These are phyloP conservation scores for Botrytis elliptica DNA, from an alignment of 2,329 filamentous ascomycete genomes.

Conservation along the genomic window DNA sequence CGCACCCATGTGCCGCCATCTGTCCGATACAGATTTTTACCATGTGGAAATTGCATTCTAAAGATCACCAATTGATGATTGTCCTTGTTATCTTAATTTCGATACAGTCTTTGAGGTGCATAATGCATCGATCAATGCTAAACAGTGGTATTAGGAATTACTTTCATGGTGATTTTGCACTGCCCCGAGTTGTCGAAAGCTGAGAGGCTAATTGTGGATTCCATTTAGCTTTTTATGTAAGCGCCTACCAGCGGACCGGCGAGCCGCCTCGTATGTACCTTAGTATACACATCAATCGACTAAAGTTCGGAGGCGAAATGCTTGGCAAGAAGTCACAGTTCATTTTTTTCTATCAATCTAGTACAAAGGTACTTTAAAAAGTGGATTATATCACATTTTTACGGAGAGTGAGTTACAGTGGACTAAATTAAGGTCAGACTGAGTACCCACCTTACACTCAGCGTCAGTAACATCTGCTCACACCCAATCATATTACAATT, in stretches of 20 bases:
- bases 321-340: slow-evolving; percentile 1
- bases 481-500: neutral
- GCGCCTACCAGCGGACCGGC: slow-evolving; percentile 10
- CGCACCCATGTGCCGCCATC: neutral
- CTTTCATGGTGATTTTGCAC: neutral
- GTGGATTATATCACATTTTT: neutral
- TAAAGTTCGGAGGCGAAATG: slow-evolving; percentile 5
- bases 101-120: neutral
- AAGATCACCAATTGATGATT: neutral
- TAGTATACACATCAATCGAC: neutral
- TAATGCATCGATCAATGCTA: neutral
- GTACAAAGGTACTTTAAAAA: neutral
- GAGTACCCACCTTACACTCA: neutral
- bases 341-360: neutral
- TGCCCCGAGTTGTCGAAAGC: neutral
- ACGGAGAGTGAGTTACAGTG: neutral
- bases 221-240: neutral
- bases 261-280: neutral
- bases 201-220: neutral
- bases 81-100: neutral
- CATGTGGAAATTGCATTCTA: neutral
- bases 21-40: neutral
- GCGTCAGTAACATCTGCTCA: neutral
- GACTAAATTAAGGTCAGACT: neutral
- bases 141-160: neutral